Percentiles rank a stretch among this genome's conserved stretches.
Evolutionary conservation across 345 rosid genomes (phyloP).

Genomic region (Eucalyptus lansdowneana): DNA sequence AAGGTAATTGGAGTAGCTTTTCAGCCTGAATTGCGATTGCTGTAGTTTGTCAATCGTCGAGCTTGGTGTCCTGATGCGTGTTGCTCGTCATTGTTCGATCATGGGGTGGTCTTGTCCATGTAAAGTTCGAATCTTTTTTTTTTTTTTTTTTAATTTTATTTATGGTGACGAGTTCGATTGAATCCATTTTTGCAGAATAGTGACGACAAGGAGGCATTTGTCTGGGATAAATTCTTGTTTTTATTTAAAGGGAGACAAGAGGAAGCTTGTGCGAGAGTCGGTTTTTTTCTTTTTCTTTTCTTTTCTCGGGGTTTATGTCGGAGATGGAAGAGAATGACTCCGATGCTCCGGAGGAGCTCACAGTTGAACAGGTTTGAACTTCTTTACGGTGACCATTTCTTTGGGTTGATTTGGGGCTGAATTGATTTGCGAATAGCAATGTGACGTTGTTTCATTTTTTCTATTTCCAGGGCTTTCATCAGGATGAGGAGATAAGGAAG

Average conservation of each 20-base stretch:
- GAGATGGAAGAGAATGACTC: constrained; percentile 35
- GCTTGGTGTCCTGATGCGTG: neutral
- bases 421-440: neutral
- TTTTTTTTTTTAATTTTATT: no score
- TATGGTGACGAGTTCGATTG: neutral
- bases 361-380: constrained; percentile 55
- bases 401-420: neutral
- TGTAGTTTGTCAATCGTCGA: neutral
- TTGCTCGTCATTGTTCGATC: neutral
- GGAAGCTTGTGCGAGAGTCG: neutral
- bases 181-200: neutral
- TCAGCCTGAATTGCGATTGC: neutral
- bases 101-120: neutral
- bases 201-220: neutral
- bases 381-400: neutral
- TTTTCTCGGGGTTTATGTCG: constrained; percentile 12
- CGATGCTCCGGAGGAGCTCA: constrained; percentile 73
- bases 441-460: neutral
- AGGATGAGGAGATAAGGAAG: constrained; percentile 49
- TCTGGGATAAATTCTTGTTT: neutral
- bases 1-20: neutral
- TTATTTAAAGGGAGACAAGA: neutral
- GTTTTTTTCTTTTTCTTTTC: neutral
- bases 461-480: constrained; percentile 34
- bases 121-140: neutral